A percentile compares a stretch with the other conserved stretches of the same genome.
phyloP scores from a whole-genome alignment of 139 green algal species.

The Edaphochlamys debaryana region DNA sequence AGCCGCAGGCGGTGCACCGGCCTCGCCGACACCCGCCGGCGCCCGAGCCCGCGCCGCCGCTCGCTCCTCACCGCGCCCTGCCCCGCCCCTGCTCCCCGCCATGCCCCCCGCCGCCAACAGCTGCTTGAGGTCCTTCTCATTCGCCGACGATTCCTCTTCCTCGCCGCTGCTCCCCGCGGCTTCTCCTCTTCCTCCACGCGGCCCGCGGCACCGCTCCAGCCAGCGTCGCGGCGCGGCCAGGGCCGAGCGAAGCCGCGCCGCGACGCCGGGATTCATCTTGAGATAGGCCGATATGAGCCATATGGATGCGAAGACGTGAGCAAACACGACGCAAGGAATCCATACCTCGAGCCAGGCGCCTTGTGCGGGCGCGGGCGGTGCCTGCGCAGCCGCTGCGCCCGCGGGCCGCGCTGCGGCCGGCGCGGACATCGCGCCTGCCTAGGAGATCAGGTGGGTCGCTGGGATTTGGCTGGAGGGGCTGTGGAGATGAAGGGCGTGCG shows the following conservation, averaged over 20 bases:
- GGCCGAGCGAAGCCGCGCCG: not conserved
- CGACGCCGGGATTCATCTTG: conserved; percentile 36
- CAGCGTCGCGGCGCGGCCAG: not conserved
- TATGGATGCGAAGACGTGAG: conserved; percentile 44
- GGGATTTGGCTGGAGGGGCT: no score
- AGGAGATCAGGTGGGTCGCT: no score
- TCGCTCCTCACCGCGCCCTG: no score
- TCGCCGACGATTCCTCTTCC: not conserved
- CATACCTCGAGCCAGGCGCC: conserved; percentile 41
- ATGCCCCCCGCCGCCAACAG: not conserved
- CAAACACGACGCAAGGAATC: conserved; percentile 47
- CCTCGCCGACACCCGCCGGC: no score
- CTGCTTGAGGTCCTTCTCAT: not conserved
- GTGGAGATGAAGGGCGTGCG: no score
- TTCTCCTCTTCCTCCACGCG: not conserved
- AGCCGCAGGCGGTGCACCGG: not conserved
- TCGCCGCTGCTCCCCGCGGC: not conserved
- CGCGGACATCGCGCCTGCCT: no score
- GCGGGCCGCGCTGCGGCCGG: not conserved
- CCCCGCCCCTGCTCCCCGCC: no score
- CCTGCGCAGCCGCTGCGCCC: not conserved
- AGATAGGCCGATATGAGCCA: conserved; percentile 38
- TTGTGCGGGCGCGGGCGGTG: not conserved
- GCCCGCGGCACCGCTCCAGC: no score
- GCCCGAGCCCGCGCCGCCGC: no score